Evolutionary conservation across 1,139 yeast species (phyloP), one percentile per base, ranked within the genome.

Genomic region (Candida labiduridarum): DNA sequence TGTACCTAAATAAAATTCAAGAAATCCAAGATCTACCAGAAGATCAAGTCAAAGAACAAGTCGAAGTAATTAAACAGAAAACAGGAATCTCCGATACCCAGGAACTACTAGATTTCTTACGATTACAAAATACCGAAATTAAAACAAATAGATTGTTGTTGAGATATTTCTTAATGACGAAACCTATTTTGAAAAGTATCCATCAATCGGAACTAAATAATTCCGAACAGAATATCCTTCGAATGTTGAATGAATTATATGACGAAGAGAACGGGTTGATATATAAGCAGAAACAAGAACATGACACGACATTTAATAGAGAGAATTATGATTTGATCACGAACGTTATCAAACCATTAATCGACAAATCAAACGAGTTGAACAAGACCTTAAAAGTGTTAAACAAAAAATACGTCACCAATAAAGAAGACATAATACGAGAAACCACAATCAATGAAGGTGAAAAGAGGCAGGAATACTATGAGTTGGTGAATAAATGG

Each of bases 171-270:
- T 66, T 67, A 41, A 56, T 59, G 42, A 60, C 68, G 1, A 53
- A 64, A 4, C 77, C 78, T 2, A 64, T 69, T 18, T 59, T 72
- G 36, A 59, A 72, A 47, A 60, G 76, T 1, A 64, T 71, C 4
- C 74, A 72, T 52, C 71, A 69, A 42, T 59, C 65, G 6, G 62
- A 67, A 40, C 52, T 68, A 42, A 67, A 74, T 4, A 58, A 59
- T 2, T 64, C 74, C 3, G 79, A 75, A 54, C 49, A 60, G 27
- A 58, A 58, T 19, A 64, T 74, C 0, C 57, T 66, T 25, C 56
- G 63, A 19, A 66, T 63, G 46, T 55, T 74, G 51, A 45, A 53
- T 50, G 18, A 41, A 18, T 45, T 59, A 45, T 51, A 53, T 39
- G 53, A 60, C 25, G 53, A 49, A 4, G 48, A 55, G 22, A 35